Conservation (phyloP, 148 eudicot genomes). For the Heliamphora exappendiculata region DNA sequence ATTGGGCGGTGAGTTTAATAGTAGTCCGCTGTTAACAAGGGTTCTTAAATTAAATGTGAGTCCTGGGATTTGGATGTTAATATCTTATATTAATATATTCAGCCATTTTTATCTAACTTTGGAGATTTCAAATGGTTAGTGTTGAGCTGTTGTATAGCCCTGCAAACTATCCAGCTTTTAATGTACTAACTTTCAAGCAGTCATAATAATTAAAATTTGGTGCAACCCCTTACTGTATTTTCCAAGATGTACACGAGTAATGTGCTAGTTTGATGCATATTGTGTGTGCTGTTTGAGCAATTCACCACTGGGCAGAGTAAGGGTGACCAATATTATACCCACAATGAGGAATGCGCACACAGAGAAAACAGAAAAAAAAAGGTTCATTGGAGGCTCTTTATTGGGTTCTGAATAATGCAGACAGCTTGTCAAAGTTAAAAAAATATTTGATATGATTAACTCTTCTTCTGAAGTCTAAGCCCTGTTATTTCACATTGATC, state of each 20-base stretch:
- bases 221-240: not conserved
- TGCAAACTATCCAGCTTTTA: not conserved
- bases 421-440: not conserved
- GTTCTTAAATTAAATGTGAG: not conserved
- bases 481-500: not conserved
- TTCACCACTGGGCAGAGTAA: conserved; percentile 6
- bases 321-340: not conserved
- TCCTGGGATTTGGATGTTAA: not conserved
- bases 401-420: not conserved
- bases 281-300: not conserved
- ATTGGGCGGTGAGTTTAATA: conserved; percentile 85
- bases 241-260: not conserved
- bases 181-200: not conserved
- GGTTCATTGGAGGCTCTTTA: not conserved
- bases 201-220: not conserved
- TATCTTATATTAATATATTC: not conserved
- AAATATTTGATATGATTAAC: not conserved
- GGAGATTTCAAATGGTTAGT: not conserved
- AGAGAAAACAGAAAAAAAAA: not conserved
- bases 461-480: not conserved
- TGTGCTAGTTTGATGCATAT: not conserved
- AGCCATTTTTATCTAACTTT: not conserved
- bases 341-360: not conserved
- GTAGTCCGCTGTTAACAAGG: not conserved
- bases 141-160: not conserved